Evolutionary conservation across 192 early-diverging fungal species (phyloP).

Genomic region (Backusella circina): DNA sequence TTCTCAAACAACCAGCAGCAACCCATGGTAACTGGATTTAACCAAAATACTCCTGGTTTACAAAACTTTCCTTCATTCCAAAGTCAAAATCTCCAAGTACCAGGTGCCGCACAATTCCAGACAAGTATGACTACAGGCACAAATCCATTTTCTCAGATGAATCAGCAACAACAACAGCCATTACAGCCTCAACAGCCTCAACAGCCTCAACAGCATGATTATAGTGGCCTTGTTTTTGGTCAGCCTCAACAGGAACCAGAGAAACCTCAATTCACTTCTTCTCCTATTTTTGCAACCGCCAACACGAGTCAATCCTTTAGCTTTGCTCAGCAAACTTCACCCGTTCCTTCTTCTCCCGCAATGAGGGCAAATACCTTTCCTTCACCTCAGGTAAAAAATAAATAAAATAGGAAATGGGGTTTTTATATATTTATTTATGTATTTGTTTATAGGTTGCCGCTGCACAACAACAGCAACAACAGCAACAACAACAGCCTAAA

Average conservation of each 20-base stretch:
- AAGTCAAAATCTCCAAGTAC: constrained; percentile 3
- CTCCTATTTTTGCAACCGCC: not conserved
- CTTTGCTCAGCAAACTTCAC: not conserved
- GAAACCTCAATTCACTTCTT: not conserved
- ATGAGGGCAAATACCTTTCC: not conserved
- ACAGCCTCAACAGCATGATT: constrained; percentile 9
- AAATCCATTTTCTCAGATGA: constrained; percentile 22
- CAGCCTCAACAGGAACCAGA: not conserved
- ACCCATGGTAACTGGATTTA: not conserved
- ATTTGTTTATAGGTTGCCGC: not conserved
- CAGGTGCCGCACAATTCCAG: not conserved
- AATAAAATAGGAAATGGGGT: not conserved
- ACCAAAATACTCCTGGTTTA: not conserved
- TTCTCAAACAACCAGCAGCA: not conserved
- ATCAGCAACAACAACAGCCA: not conserved
- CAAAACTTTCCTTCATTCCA: constrained; percentile 3
- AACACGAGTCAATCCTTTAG: not conserved
- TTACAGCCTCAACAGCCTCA: constrained; percentile 3
- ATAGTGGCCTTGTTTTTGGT: constrained; percentile 9
- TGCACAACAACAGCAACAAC: not conserved
- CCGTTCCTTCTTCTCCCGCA: not conserved
- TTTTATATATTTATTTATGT: too few relatives aligned
- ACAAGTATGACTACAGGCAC: constrained; percentile 7
- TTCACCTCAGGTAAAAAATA: not conserved
- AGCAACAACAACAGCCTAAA: not conserved